Evolutionary conservation across 192 early-diverging fungal genomes (phyloP), one percentile per base, ranked within the genome.

Genomic region (Chytriomyces hyalinus): DNA sequence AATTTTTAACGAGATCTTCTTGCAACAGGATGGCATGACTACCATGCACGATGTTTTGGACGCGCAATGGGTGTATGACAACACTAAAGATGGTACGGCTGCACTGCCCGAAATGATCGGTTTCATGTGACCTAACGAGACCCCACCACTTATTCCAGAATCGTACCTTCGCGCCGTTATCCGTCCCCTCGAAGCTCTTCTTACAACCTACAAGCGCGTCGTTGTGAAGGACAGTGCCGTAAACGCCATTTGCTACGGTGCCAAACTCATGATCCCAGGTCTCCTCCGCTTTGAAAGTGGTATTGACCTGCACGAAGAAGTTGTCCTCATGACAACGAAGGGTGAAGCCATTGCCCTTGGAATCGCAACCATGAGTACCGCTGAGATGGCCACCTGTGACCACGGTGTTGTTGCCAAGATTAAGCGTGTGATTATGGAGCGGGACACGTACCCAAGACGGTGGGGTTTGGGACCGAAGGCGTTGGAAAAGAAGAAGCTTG

Each of bases 351-450:
- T 99, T 78, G 97, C 97, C 15, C 87, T 99, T 15, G 96, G 91
- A 65, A 94, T 96, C 81, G 96, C 96, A 8, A 91, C 94, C 83
- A 99, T 99, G 97, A 95, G 93, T 48, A 99, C 97, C 1, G 92
- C 95, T 26, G 95, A 96, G 59, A 97, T 99, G 96, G 95, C 93
- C 45, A 93, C 95, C 6, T 94, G 93, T 85, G 95, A 97, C 77
- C 95, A 97, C 80, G 95, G 95, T 63, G 96, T 98, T 10, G 96
- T 99, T 72, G 96, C 97, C 80, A 97, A 97, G 90, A 97, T 99
- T 81, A 99, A 99, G 93, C 93, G 97, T 80, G 97, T 99, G 28
- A 98, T 99, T 73, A 99, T 99, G 97, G 97, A 99, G 85, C 93
- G 97, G 60, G 97, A 99, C 85, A 98, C 97, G 7, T 99, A 99